Evolutionary conservation across 768 basidiomycete genomes (phyloP), one percentile per base, ranked within the genome.

Genomic region (Leccinum ochraceum): DNA sequence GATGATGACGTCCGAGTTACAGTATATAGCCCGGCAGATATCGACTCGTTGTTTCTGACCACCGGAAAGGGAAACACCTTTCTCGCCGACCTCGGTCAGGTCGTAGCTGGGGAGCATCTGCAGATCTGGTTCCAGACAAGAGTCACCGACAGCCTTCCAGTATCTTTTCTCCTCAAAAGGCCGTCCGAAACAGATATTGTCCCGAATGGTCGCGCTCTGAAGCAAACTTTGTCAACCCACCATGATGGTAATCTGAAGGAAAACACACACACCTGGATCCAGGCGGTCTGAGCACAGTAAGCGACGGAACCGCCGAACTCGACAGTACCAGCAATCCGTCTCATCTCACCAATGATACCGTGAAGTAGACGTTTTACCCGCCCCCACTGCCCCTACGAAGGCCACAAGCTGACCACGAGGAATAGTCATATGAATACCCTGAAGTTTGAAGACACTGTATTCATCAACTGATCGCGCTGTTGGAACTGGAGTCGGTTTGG

Each of bases 131-230:
- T 88, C 88, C 36, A 95, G 75, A 69, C 89, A 95, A 0, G 93
- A 83, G 68, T 90, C 89, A 6, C 77, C 78, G 46, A 96, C 77
- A 2, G 88, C 92, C 36, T 84, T 83, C 92, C 91, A 92, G 69
- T 95, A 95, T 58, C 83, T 81, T 57, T 86, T 83, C 65, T 89
- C 87, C 26, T 95, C 90, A 64, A 88, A 94, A 7, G 88, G 86
- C 36, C 86, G 80, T 46, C 94, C 94, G 60, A 97, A 97, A 63
- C 89, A 86, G 56, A 97, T 85, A 67, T 96, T 97, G 46, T 96
- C 93, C 57, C 92, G 82, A 36, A 95, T 84, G 0, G 94, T 95
- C 0, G 92, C 83, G 71, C 92, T 90, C 85, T 89, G 32, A 34
- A 53, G 16, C 48, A 63, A 37, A 37, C 5, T 4, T 0, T 16